Evolutionary conservation across 2,329 filamentous ascomycete genomes (phyloP).

Genomic region (Exserohilum turcica): DNA sequence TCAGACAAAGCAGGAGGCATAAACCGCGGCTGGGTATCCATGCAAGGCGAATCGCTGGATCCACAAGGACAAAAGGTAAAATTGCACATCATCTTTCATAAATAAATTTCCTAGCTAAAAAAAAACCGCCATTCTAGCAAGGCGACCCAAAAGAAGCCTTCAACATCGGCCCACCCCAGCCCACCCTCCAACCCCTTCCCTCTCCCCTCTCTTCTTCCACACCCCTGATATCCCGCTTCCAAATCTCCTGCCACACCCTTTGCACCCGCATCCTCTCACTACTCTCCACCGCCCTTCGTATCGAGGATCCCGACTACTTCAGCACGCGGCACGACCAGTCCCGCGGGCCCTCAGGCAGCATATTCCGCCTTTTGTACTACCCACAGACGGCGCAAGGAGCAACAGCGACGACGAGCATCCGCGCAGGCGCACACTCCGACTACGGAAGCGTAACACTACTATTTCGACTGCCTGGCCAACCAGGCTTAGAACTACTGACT

Average conservation of each 20-base stretch:
- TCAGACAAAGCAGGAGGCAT: conserved; percentile 60
- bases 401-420: conserved; percentile 64
- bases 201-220: conserved; percentile 64
- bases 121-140: conserved; percentile 54
- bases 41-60: conserved; percentile 88
- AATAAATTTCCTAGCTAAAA: background rate
- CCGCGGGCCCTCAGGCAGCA: conserved; percentile 57
- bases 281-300: conserved; percentile 75
- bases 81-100: background rate
- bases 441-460: conserved; percentile 74
- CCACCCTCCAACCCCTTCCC: conserved; percentile 74
- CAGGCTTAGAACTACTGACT: conserved; percentile 81
- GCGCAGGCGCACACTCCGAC: conserved; percentile 90
- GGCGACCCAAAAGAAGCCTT: conserved; percentile 84
- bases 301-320: conserved; percentile 61
- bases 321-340: conserved; percentile 63
- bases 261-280: conserved; percentile 75
- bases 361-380: conserved; percentile 61
- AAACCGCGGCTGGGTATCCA: conserved; percentile 87
- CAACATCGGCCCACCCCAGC: conserved; percentile 81
- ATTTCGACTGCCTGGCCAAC: conserved; percentile 83
- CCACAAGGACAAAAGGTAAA: conserved; percentile 76
- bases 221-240: conserved; percentile 68
- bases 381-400: conserved; percentile 32
- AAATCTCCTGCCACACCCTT: conserved; percentile 71